Evolutionary conservation across 208 protist species (phyloP), one percentile per base, ranked within the genome.

Genomic region (Trypanosoma brucei): DNA sequence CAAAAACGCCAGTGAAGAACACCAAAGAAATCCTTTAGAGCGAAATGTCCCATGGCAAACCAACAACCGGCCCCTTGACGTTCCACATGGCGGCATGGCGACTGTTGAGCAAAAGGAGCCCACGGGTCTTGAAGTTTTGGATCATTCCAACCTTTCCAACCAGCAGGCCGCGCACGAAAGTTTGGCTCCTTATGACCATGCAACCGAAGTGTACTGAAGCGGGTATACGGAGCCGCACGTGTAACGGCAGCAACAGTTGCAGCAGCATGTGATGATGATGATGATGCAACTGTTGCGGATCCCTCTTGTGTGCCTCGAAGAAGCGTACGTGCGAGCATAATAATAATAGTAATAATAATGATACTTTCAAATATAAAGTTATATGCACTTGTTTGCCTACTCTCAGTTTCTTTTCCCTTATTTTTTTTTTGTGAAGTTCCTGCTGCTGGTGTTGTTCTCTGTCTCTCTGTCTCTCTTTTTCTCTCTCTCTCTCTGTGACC

Each of bases 11-110:
- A 92, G 71, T 92, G 65, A 46, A 82, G 58, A 3, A 74, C 59
- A 14, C 85, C 85, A 46, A 92, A 92, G 72, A 89, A 87, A 76
- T 88, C 77, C 79, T 87, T 86, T 48, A 88, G 37, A 11, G 85
- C 81, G 54, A 92, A 88, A 78, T 92, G 85, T 37, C 85, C 85
- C 73, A 92, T 79, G 56, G 76, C 85, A 68, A 89, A 92, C 85
- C 85, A 92, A 11, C 84, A 81, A 37, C 85, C 85, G 2, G 64
- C 49, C 30, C 78, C 75, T 8, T 68, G 57, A 48, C 82, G 81
- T 55, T 92, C 85, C 31, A 88, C 65, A 73, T 92, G 85, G 40
- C 81, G 85, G 22, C 72, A 60, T 34, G 85, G 85, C n/a, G 85
- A 78, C 50, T 79, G 84, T 30, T 79, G 55, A 37, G 66, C 62